A percentile compares a stretch with the other conserved stretches of the same genome.
phyloP scores from a whole-genome alignment of 176 grass and related monocot species.

The Carex parvula region DNA sequence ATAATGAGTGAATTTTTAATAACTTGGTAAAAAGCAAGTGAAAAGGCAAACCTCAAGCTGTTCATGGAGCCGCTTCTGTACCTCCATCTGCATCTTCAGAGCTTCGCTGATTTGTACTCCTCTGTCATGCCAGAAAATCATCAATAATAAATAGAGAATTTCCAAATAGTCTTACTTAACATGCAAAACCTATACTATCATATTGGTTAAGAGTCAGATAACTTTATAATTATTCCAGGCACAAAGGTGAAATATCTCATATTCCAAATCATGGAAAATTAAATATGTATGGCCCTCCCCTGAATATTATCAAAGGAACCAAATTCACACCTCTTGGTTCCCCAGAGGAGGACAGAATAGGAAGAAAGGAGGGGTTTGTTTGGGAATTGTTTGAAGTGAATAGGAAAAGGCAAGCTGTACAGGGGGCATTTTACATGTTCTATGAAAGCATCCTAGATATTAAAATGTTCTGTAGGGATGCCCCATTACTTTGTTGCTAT shows the following conservation, averaged over 20 bases:
- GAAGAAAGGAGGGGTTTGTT: not conserved
- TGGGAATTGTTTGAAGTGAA: not conserved
- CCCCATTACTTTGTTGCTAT: not conserved
- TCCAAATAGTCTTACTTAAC: not conserved
- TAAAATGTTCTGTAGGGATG: not conserved
- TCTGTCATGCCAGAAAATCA: slow-evolving; percentile 45
- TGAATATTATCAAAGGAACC: not conserved
- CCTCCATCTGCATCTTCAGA: slow-evolving; percentile 97
- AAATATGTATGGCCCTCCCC: not conserved
- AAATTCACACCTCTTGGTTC: not conserved
- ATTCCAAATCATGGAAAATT: not conserved
- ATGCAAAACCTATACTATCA: not conserved
- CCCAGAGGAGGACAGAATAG: not conserved
- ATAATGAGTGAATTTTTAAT: not conserved
- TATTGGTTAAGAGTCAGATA: not conserved
- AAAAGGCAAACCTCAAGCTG: slow-evolving; percentile 74
- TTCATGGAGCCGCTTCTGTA: slow-evolving; percentile 92
- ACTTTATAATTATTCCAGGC: not conserved
- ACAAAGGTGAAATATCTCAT: not conserved
- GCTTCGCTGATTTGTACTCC: slow-evolving; percentile 74
- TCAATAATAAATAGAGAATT: slow-evolving; percentile 13
- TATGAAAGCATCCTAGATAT: not conserved
- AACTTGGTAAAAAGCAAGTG: slow-evolving; percentile 1
- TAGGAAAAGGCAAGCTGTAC: not conserved
- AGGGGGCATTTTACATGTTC: not conserved